Base-by-base conservation (phyloP, 2,329 filamentous ascomycete species). In the Podosphaera aphanis region DNA sequence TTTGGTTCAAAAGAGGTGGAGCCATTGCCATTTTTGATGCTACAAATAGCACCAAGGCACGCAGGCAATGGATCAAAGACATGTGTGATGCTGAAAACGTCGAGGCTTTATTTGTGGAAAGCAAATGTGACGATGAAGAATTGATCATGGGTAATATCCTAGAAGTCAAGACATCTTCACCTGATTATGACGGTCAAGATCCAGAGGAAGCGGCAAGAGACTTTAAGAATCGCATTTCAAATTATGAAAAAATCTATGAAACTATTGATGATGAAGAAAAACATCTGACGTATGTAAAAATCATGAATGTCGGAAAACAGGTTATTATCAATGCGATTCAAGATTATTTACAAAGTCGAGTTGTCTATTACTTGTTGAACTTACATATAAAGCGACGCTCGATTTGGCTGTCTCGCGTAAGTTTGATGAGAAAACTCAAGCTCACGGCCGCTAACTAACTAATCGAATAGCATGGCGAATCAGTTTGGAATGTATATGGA, bases 351-450 rank as follows among this genome's bases (percentile, higher is more conserved):
- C 90, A 94, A 61, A 93, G 84, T 61, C 79, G 90, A 48, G 79
- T 98, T 39, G 88, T 98, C 40, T 98, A 98, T 64, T 98, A 94
- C 61, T 74, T 95, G 48, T 94, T 95, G 78, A 98, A 95, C 60
- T 70, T 98, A 35, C 90, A 98, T 64, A 98, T 98, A 61, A 88
- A 88, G 52, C 88, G 88, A 16, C 76, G 90, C 47, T 93, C 85
- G 3, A 93, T 98, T 53, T 98, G 90, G 90, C 66, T 98, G 44
- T 95, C 90, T 53, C 71, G 90, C 51, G 83, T 88, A 67, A 63
- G 77, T 70, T 16, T 23, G 7, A 16, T 20, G 21, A 19, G 2
- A 5, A 36, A 15, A 25, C 7, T 31, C 43, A 36, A 25, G 18
- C 39, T n/a, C 18, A 29, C 41, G 41, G 50, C n/a, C n/a, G n/a